Conservation (phyloP, 805 yeast genomes). For the Metschnikowia continentalis region DNA sequence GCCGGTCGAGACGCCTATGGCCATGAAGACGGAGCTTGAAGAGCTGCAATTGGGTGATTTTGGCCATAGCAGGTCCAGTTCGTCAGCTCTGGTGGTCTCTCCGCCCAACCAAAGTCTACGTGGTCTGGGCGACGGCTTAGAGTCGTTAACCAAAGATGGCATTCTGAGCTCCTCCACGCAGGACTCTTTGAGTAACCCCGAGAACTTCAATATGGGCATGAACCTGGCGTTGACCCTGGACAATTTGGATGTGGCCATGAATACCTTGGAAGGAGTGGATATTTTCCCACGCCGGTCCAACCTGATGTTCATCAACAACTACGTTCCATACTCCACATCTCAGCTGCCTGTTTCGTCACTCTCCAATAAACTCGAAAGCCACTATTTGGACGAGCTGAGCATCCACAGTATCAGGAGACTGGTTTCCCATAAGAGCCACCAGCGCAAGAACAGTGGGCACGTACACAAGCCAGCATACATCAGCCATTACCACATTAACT, state of each 20-base stretch:
- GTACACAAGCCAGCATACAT: conserved; percentile 16
- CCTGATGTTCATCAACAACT: conserved; percentile 14
- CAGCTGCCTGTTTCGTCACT: conserved; percentile 22
- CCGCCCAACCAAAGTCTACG: not conserved
- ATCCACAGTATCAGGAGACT: conserved; percentile 4
- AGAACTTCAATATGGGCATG: not conserved
- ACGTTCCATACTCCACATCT: conserved; percentile 8
- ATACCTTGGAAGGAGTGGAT: not conserved
- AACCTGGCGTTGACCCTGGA: not conserved
- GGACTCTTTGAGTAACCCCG: not conserved
- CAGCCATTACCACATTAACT: not conserved
- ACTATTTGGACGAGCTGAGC: conserved; percentile 17
- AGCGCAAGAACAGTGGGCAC: conserved; percentile 16
- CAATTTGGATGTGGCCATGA: not conserved
- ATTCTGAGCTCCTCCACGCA: not conserved
- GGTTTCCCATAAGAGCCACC: conserved; percentile 9
- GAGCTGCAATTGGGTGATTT: not conserved
- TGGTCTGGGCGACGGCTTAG: not conserved
- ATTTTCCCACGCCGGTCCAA: conserved; percentile 4
- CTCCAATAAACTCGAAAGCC: conserved; percentile 27
- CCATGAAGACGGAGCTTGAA: not conserved
- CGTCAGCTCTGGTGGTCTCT: conserved; percentile 1
- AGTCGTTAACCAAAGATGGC: not conserved
- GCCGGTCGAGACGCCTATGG: not conserved
- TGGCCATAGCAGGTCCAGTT: conserved; percentile 1